These are phyloP conservation scores for Aspergillus vadensis DNA, from an alignment of 2,329 filamentous ascomycete genomes.

Conservation along the genomic window DNA sequence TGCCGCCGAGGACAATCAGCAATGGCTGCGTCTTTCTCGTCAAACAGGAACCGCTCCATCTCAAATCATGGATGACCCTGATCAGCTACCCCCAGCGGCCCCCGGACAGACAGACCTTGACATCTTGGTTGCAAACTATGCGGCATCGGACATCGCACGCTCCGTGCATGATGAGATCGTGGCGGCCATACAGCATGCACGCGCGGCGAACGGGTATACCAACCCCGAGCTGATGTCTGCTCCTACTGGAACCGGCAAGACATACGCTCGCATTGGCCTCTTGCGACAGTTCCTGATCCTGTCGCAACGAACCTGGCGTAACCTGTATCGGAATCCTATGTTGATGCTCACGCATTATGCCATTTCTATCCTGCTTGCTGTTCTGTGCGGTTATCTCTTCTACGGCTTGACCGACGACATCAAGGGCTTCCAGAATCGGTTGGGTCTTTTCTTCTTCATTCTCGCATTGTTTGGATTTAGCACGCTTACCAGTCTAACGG, in stretches of 20 bases:
- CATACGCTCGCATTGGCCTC: slow-evolving; percentile 80
- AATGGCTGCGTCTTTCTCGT: slow-evolving; percentile 62
- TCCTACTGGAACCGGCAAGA: slow-evolving; percentile 64
- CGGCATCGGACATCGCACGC: slow-evolving; percentile 73
- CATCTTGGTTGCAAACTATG: slow-evolving; percentile 73
- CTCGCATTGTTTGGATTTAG: slow-evolving; percentile 95
- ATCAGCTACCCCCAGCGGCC: slow-evolving; percentile 62
- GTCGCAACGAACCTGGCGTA: slow-evolving; percentile 90
- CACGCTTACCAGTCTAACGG: slow-evolving; percentile 87
- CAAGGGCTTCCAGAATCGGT: slow-evolving; percentile 93
- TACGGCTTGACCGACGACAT: slow-evolving; percentile 96
- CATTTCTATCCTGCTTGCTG: slow-evolving; percentile 90
- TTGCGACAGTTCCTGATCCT: slow-evolving; percentile 83
- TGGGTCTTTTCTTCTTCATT: slow-evolving; percentile 97
- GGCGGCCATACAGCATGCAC: slow-evolving; percentile 65
- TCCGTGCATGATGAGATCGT: slow-evolving; percentile 77
- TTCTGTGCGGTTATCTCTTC: slow-evolving; percentile 92
- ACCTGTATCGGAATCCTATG: slow-evolving; percentile 95
- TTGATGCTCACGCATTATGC: slow-evolving; percentile 98
- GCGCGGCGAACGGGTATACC: slow-evolving; percentile 66
- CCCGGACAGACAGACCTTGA: slow-evolving; percentile 76
- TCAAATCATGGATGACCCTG: slow-evolving; percentile 69
- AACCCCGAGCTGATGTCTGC: slow-evolving; percentile 57
- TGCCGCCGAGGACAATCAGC: slow-evolving; percentile 54
- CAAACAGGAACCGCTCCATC: slow-evolving; percentile 57